Conservation (phyloP, 1,139 yeast species). For the Sugiyamaella japonica region DNA sequence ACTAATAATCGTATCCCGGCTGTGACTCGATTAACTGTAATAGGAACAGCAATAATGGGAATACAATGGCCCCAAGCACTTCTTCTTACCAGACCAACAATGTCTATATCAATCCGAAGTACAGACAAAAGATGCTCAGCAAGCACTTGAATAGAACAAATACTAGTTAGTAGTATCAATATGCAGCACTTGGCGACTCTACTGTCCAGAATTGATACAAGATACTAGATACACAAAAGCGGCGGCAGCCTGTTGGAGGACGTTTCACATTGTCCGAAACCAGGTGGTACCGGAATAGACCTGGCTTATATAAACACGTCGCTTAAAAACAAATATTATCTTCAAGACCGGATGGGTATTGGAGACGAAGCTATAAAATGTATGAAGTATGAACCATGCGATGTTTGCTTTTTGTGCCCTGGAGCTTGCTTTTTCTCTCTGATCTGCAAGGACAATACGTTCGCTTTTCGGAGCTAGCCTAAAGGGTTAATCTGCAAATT, state of each 20-base stretch:
- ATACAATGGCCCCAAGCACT: too few relatives aligned
- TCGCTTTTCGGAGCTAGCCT: conserved; percentile 9
- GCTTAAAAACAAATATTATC: not conserved
- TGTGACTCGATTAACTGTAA: not conserved
- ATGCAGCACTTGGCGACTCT: not conserved
- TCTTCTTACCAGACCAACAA: too few relatives aligned
- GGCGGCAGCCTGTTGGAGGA: not conserved
- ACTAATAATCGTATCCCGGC: not conserved
- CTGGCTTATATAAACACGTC: conserved; percentile 4
- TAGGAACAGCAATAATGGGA: not conserved
- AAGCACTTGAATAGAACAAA: too few relatives aligned
- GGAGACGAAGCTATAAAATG: conserved; percentile 1
- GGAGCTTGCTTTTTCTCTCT: not conserved
- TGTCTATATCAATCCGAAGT: too few relatives aligned
- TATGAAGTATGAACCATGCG: conserved; percentile 6
- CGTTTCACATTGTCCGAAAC: conserved; percentile 1
- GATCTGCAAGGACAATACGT: conserved; percentile 12
- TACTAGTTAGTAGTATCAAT: not conserved
- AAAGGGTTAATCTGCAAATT: conserved; percentile 10
- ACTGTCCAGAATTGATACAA: too few relatives aligned
- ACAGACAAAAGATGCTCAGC: too few relatives aligned
- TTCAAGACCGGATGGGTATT: not conserved
- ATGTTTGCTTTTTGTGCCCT: conserved; percentile 1
- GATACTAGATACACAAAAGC: too few relatives aligned
- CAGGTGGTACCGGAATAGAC: not conserved